Conservation (phyloP, 176 grass and related monocot genomes). For the Oryza glaberrima region DNA sequence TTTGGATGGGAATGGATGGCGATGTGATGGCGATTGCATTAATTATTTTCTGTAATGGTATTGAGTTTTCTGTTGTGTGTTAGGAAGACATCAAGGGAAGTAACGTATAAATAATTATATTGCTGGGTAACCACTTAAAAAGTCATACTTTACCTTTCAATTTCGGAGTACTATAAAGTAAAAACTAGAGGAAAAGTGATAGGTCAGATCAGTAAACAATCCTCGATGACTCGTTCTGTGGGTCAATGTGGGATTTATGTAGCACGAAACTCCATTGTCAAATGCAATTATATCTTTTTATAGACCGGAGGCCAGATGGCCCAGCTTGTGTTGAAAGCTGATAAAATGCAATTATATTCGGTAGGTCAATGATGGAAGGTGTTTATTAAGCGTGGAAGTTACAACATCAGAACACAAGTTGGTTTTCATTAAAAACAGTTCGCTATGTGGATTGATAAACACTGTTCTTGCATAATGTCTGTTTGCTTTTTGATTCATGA, state of each 20-base stretch:
- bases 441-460: neutral
- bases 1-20: neutral
- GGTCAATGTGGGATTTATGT: neutral
- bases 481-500: neutral
- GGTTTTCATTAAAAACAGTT: neutral
- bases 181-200: neutral
- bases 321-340: no score
- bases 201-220: neutral
- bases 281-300: neutral
- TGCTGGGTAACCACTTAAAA: neutral
- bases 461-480: neutral
- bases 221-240: neutral
- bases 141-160: neutral
- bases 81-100: neutral
- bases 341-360: conserved; percentile 26
- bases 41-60: neutral
- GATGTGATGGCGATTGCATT: neutral
- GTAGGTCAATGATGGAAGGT: neutral
- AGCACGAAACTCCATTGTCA: neutral
- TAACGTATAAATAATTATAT: neutral
- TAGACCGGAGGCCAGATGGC: no score
- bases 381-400: neutral
- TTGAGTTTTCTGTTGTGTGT: neutral
- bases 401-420: neutral
- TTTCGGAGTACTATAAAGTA: neutral